These are phyloP conservation scores for Pseudophaeomoniella oleicola DNA, from an alignment of 2,329 filamentous ascomycete genomes.

Conservation along the genomic window DNA sequence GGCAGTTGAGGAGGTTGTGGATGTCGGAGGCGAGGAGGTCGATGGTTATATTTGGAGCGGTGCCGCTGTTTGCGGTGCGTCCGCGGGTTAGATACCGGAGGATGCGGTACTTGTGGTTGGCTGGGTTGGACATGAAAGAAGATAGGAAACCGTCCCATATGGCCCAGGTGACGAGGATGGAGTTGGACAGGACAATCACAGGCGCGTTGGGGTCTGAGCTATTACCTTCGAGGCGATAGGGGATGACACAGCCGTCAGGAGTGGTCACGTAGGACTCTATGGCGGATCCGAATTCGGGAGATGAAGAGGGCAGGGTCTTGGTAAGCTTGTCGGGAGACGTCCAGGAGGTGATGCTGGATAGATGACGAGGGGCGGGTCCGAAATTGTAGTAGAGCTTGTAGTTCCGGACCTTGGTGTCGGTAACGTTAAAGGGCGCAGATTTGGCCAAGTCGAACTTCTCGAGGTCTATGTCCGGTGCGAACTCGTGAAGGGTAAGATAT, in stretches of 20 bases:
- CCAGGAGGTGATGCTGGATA: constrained; percentile 38
- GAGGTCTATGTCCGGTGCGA: constrained; percentile 50
- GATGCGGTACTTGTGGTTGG: constrained; percentile 53
- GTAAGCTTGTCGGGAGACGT: constrained; percentile 40
- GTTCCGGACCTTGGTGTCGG: constrained; percentile 39
- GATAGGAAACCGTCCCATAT: constrained; percentile 70
- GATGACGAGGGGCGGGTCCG: constrained; percentile 56
- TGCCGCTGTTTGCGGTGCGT: constrained; percentile 30
- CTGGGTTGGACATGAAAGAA: constrained; percentile 37
- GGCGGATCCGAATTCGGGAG: constrained; percentile 27
- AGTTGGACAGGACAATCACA: constrained; percentile 63
- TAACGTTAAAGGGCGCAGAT: constrained; percentile 22
- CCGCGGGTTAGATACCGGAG: constrained; percentile 68
- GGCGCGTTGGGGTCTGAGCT: constrained; percentile 52
- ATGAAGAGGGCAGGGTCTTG: constrained; percentile 35
- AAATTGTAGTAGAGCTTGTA: constrained; percentile 72
- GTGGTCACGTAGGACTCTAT: constrained; percentile 57
- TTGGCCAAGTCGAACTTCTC: constrained; percentile 1
- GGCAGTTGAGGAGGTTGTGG: constrained; percentile 47
- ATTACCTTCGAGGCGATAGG: constrained; percentile 59
- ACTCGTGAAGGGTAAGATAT: constrained; percentile 60
- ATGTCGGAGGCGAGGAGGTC: constrained; percentile 57
- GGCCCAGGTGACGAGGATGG: constrained; percentile 58
- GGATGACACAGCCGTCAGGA: constrained; percentile 51
- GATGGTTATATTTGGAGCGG: constrained; percentile 37